These are phyloP conservation scores for Epipyxis sp. DNA, from an alignment of 108 stramenopile species.

Conservation along the genomic window DNA sequence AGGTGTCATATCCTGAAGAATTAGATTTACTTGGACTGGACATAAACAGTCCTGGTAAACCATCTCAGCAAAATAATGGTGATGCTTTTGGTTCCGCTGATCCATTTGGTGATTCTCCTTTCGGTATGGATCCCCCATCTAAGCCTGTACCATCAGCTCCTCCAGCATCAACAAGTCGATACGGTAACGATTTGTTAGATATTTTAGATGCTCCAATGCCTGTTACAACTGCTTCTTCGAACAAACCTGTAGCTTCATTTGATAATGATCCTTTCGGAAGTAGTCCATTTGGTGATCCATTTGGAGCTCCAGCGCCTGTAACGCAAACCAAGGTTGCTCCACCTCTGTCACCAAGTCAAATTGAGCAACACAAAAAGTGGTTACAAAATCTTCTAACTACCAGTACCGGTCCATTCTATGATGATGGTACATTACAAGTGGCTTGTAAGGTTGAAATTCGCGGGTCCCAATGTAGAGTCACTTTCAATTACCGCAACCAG, in stretches of 20 bases:
- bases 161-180: neutral
- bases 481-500: constrained; percentile 6
- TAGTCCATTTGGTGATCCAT: constrained; percentile 1
- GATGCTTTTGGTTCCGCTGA: neutral
- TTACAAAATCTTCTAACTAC: neutral
- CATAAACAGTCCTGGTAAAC: neutral
- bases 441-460: constrained; percentile 19
- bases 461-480: constrained; percentile 26
- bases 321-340: neutral
- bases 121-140: neutral
- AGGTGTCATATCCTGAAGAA: constrained; percentile 22
- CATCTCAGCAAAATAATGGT: neutral
- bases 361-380: constrained; percentile 10
- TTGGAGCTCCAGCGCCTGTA: neutral
- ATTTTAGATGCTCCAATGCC: neutral
- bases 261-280: neutral
- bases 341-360: neutral
- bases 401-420: constrained; percentile 7
- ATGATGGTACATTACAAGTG: constrained; percentile 27
- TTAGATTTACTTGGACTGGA: constrained; percentile 12
- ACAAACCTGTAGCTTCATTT: neutral
- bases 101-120: neutral
- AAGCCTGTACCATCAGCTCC: neutral
- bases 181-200: neutral
- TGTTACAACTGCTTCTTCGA: neutral